Base-by-base conservation (phyloP, 2,329 filamentous ascomycete genomes). In the Epichloe bromicola region DNA sequence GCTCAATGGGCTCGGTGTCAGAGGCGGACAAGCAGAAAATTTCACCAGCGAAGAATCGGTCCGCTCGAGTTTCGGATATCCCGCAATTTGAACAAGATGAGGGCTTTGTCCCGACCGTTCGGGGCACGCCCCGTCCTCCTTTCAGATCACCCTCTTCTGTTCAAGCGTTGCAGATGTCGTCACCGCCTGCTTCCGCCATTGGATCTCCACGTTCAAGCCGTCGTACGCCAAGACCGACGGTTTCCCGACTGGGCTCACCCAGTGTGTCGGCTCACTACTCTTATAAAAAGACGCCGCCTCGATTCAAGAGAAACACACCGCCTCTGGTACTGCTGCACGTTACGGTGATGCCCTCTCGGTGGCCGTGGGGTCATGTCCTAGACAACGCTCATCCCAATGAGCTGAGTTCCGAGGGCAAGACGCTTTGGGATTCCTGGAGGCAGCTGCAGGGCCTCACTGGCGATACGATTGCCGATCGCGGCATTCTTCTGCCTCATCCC, bases 291-390 rank as follows among this genome's bases (percentile, higher is more conserved):
- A 82, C 80, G 5, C 75, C 80, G 1, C 71, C 76, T 19, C 70
- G 81, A 6, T 78, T 84, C 61, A 78, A 75, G 65, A 62, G 67
- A 33, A 71, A 71, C 56, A 75, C 75, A 50, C 78, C 79, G 46
- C 87, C 87, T 3, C 73, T 93, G 2, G 85, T 93, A 1, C 71
- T 93, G 45, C 72, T 93, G 4, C 87, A 93, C 58, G 82, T 87
- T 37, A 90, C 86, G 0, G 71, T 91, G 1, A 70, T 93, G 5
- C 86, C 87, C 0, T 72, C 88, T 10, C 73, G 80, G 40, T 79
- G 84, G 72, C 71, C 74, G 1, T 89, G 84, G 73, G 77, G 72
- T 1, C 71, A 76, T 23, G 65, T 82, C 8, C 64, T 83, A 30
- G 71, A 78, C 41, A 66, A 58, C n/a, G 67, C 65, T 6, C 63